These are phyloP conservation scores for Daldinia sp. DNA, from an alignment of 2,329 filamentous ascomycete species.

Conservation along the genomic window DNA sequence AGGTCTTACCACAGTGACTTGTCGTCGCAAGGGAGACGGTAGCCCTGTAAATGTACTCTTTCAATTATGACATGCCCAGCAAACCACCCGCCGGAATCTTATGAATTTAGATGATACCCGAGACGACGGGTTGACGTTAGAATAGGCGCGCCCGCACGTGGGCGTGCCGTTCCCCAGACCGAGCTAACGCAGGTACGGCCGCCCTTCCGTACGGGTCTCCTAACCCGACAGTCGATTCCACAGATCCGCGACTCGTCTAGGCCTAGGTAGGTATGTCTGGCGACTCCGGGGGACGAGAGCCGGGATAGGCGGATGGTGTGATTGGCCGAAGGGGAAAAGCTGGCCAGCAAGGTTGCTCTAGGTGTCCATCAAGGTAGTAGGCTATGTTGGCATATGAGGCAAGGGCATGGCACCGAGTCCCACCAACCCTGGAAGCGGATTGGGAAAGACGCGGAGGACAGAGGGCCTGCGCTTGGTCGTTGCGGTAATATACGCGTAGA, in stretches of 20 bases:
- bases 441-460: no score
- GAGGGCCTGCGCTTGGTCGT: background rate
- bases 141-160: slow-evolving; percentile 27
- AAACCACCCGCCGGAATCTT: background rate
- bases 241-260: slow-evolving; percentile 3
- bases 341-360: slow-evolving; percentile 30
- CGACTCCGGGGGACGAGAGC: background rate
- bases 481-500: slow-evolving; percentile 15
- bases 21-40: no score
- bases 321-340: slow-evolving; percentile 25
- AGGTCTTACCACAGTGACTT: no score
- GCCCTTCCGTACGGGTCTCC: background rate
- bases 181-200: slow-evolving; percentile 33
- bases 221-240: background rate
- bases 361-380: slow-evolving; percentile 31
- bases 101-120: background rate
- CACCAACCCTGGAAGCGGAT: background rate
- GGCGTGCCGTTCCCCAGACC: slow-evolving; percentile 3
- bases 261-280: slow-evolving; percentile 3
- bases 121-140: slow-evolving; percentile 20
- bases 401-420: background rate
- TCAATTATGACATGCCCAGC: no score
- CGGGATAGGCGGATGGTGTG: slow-evolving; percentile 1
- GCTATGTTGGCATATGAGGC: no score
- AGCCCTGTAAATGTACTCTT: no score